phyloP scores from a whole-genome alignment of 257 asterid species.

The Solanum verrucosum region DNA sequence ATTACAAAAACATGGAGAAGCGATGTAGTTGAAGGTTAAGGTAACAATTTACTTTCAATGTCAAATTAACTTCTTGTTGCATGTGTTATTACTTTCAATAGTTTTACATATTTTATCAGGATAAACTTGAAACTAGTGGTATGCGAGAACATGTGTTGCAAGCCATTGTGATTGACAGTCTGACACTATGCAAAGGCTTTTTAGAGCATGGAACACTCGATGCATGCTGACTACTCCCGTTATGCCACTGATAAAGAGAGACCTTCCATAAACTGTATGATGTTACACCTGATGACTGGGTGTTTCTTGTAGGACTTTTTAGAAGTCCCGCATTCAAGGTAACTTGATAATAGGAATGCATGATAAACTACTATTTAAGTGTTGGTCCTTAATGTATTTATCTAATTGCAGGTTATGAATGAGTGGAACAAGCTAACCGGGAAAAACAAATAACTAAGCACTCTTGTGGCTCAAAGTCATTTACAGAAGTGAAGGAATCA shows the following conservation, averaged over 20 bases:
- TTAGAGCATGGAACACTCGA: background rate
- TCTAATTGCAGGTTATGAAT: background rate
- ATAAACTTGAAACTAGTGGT: background rate
- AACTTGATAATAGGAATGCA: background rate
- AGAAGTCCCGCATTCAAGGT: background rate
- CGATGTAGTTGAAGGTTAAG: background rate
- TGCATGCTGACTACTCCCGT: background rate
- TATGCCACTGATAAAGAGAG: background rate
- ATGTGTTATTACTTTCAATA: background rate
- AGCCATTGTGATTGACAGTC: background rate
- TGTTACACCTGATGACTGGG: background rate
- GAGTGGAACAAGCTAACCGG: background rate
- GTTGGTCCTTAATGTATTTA: background rate
- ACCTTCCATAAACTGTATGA: background rate
- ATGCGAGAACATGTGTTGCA: background rate
- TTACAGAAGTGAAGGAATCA: background rate
- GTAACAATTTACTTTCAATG: background rate
- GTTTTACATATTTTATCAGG: background rate
- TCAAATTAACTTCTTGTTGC: background rate
- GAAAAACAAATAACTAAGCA: background rate
- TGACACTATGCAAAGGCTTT: background rate
- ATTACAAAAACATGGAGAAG: background rate
- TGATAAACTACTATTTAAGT: background rate
- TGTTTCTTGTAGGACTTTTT: background rate
- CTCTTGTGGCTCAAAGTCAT: background rate